phyloP scores from a whole-genome alignment of 2,329 filamentous ascomycete genomes.

The Magnaporthiopsis poae region DNA sequence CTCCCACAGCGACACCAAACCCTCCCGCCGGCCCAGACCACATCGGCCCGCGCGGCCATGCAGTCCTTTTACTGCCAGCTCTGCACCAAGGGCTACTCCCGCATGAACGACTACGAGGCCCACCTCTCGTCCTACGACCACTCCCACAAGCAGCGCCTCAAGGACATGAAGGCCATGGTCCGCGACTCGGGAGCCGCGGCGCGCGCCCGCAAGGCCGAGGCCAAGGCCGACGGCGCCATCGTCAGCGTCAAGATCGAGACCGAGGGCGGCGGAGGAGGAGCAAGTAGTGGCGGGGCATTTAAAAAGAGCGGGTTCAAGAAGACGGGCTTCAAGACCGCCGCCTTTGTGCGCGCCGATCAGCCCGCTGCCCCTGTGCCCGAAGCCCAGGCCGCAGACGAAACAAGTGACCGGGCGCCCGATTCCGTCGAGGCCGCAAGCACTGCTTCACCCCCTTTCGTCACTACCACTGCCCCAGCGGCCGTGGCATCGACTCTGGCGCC shows the following conservation, averaged over 20 bases:
- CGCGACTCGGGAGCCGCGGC: slow-evolving; percentile 57
- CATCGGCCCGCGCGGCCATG: slow-evolving; percentile 62
- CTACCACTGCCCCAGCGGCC: neutral
- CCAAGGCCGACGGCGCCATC: slow-evolving; percentile 58
- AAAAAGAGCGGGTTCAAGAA: slow-evolving; percentile 71
- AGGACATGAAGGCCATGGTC: slow-evolving; percentile 78
- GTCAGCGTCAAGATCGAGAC: slow-evolving; percentile 55
- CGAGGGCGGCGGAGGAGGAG: slow-evolving; percentile 23
- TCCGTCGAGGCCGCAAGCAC: slow-evolving; percentile 20
- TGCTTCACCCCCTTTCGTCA: neutral
- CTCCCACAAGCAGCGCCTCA: slow-evolving; percentile 80
- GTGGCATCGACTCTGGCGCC: slow-evolving; percentile 12
- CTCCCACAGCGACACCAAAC: slow-evolving; percentile 41
- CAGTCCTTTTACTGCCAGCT: slow-evolving; percentile 77
- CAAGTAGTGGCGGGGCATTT: slow-evolving; percentile 33
- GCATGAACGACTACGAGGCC: slow-evolving; percentile 92
- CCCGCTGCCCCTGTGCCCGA: slow-evolving; percentile 26
- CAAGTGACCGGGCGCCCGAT: too few relatives aligned
- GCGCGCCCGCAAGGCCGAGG: slow-evolving; percentile 59
- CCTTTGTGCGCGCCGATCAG: slow-evolving; percentile 50
- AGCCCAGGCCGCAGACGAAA: too few relatives aligned
- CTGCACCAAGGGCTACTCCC: slow-evolving; percentile 87
- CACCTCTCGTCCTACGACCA: slow-evolving; percentile 94
- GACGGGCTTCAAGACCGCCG: slow-evolving; percentile 64
- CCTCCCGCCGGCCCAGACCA: slow-evolving; percentile 47